Base-by-base conservation (phyloP, 345 rosid species). In the Mercurialis annua region DNA sequence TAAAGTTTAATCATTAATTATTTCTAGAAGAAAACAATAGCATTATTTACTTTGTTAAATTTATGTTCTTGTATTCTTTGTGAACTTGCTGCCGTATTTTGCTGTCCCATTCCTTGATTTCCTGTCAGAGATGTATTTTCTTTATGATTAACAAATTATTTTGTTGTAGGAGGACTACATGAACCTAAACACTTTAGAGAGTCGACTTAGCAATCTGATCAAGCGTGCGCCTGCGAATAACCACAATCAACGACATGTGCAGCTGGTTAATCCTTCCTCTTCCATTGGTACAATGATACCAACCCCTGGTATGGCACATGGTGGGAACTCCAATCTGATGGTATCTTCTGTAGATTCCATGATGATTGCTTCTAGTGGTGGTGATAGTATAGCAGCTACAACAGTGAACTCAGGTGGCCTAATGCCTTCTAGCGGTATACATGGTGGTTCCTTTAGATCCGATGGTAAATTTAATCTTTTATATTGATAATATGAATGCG, bases 251-350 rank as follows among this genome's bases (percentile, higher is more conserved):
- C 87, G 84, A 33, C 86, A 61, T 62, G 79, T 18, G 10, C 86
- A 83, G 66, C 76, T 68, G 76, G 83, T 80, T 72, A 80, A 76
- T 84, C 79, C 97, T 18, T 77, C 92, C 33, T 60, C 94, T 30
- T 60, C 89, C 16, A 65, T 84, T 77, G 87, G 86, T 64, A 84
- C 91, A 42, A 89, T 94, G 97, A 91, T 94, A 65, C 97, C 97
- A 29, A 94, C 95, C 20, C 97, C 96, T 69, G 99, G 99, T 52
- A 81, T 94, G 78, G 65, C 92, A 30, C 90, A 78, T 18, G 52
- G 81, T 55, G 84, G 69, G 73, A 91, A 79, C 82, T 65, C 90
- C 27, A 85, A 78, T 64, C 30, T 76, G 71, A 76, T 80, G 77
- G 85, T 70, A 46, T 68, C 97, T 60, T 83, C 97, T 52, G 77